Evolutionary conservation across 2,329 filamentous ascomycete species (phyloP), one percentile per base, ranked within the genome.

Genomic region (Cadophora luteo-olivacea): DNA sequence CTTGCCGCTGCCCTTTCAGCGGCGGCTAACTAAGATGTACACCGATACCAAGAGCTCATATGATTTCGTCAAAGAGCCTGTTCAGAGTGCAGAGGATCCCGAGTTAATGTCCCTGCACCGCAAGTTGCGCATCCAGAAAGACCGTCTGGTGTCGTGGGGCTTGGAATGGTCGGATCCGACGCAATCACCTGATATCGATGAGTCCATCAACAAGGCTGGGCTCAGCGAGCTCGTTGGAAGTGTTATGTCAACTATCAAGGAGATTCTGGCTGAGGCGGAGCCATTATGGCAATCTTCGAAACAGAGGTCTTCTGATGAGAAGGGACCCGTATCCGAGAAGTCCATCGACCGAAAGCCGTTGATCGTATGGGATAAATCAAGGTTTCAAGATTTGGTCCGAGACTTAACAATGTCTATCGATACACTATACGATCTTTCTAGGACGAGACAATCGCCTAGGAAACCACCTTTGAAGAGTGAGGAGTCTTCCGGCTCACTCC

Each of bases 21-120:
- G 86, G 69, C 85, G 87, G 65, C 84, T 93, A 22, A 92, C 89
- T 72, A 85, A 91, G 75, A 87, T 94, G 67, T 94, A 94, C 78
- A 91, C 91, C 73, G 92, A 94, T 81, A 93, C 91, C 68, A 94
- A 94, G 78, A 91, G 89, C 74, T 92, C 90, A 32, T 91, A 87
- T 77, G 89, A 92, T 78, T 92, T 92, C 72, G 88, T 92, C 77
- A 89, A 87, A 78, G 86, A 87, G 77, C 85, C 87, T 64, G 85
- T 84, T 72, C 89, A 84, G 79, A 88, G 88, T 77, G 81, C 86
- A 75, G 82, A 90, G 76, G 84, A 90, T 77, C 91, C 91, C 29
- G 91, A 93, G 72, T 87, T 92, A 77, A 88, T 90, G 75, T 85
- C 86, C 19, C 82, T 94, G 38, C 90, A 94, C 77, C 89, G 91